Base-by-base conservation (phyloP, 2,329 filamentous ascomycete species). In the Lasiodiplodia hormozganensis region DNA sequence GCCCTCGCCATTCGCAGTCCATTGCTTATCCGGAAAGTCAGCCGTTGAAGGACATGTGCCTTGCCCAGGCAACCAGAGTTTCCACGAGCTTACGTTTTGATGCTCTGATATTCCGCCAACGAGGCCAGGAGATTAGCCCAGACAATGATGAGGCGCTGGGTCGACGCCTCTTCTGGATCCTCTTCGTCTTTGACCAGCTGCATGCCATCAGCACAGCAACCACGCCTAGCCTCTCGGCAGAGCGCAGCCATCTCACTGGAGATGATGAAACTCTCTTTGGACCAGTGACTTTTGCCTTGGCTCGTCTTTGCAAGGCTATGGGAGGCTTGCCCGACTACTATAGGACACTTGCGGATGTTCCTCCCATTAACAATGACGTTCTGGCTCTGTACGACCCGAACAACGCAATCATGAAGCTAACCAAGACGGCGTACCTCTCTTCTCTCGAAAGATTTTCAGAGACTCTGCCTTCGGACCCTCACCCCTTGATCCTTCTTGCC, bases 161-260 rank as follows among this genome's bases (percentile, higher is more conserved):
- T 36, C 75, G 78, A 2, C 77, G 77, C 58, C 73, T 78, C 2
- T 80, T 79, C 65, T 79, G 77, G 77, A 72, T 75, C 43, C 71
- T 76, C 1, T 75, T 80, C 62, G 78, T 79, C 36, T 52, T 80
- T n/a, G 78, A 80, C 60, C 76, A 77, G 25, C 79, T 79, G 54
- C 74, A 79, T 64, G 77, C 78, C 14, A 76, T 77, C 56, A 75
- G 75, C 67, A 73, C 75, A 47, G 75, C 73, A 8, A 78, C 75
- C 43, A 75, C 78, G 52, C 74, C 77, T 21, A 71, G 77, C 58
- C 69, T 80, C 43, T 76, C 77, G 6, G 65, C 76, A 28, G 73
- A 76, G 47, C 72, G 73, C 38, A 74, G 77, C 10, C 73, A 73
- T 23, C 70, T 78, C 6, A 76, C 57, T 38, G 54, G 43, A 5